Evolutionary conservation across 164 flowering plant species (phyloP).

Genomic region (Sextonia rubra): DNA sequence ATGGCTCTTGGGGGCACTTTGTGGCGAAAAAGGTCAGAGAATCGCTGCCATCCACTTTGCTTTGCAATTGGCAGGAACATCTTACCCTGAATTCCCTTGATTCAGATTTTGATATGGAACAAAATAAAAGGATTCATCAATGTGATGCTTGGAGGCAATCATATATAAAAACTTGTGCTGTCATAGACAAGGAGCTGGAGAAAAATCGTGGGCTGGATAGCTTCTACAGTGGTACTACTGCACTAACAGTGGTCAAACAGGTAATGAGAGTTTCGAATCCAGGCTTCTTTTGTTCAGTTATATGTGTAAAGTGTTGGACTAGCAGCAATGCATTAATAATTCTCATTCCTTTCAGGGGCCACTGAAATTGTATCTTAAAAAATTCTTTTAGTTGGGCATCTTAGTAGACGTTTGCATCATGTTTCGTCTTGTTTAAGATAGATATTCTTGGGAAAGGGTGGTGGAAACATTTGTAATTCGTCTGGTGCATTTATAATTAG

Average conservation of each 20-base stretch:
- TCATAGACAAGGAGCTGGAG: conserved; percentile 65
- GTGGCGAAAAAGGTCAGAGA: conserved; percentile 67
- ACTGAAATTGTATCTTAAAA: no score
- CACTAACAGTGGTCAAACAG: conserved; percentile 74
- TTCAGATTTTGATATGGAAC: conserved; percentile 29
- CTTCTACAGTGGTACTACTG: conserved; percentile 80
- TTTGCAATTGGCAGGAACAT: conserved; percentile 73
- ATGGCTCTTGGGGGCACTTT: conserved; percentile 89
- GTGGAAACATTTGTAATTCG: no score
- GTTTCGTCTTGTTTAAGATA: no score
- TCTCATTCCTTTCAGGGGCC: neutral
- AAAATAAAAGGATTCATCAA: conserved; percentile 27
- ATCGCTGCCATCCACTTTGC: conserved; percentile 57
- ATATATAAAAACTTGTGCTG: conserved; percentile 60
- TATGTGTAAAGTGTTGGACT: neutral
- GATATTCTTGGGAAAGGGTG: no score
- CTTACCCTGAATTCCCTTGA: conserved; percentile 36
- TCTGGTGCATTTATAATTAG: no score
- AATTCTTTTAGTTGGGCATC: no score
- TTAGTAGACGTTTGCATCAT: no score
- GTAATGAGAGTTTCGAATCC: conserved; percentile 26
- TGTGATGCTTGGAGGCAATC: conserved; percentile 72
- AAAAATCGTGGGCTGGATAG: conserved; percentile 50
- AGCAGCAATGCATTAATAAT: neutral
- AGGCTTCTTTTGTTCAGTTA: neutral